Evolutionary conservation across 176 grass and related monocot genomes (phyloP).

Genomic region (Chloris gayana): DNA sequence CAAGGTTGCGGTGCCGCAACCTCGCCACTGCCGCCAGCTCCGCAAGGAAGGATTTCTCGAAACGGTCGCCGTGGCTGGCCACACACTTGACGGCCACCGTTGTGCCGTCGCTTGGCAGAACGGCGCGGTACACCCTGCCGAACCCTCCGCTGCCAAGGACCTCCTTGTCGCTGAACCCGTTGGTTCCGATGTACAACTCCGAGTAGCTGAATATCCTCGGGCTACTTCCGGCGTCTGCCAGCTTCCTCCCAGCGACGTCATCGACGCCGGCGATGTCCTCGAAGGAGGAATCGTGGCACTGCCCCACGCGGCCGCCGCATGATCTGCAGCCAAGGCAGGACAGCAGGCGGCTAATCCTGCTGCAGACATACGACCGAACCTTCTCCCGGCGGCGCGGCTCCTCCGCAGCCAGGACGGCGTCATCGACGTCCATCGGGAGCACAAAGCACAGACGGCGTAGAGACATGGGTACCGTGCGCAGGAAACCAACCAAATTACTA

Average conservation of each 20-base stretch:
- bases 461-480: constrained; percentile 18
- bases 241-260: neutral
- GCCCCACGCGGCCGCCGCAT: neutral
- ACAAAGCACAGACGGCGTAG: constrained; percentile 40
- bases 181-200: constrained; percentile 84
- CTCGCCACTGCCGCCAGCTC: constrained; percentile 80
- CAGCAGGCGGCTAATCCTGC: constrained; percentile 2
- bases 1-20: constrained; percentile 85
- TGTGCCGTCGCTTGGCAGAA: constrained; percentile 81
- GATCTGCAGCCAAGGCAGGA: constrained; percentile 25
- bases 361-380: constrained; percentile 14
- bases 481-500: neutral
- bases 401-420: neutral
- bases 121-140: constrained; percentile 69
- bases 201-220: constrained; percentile 86
- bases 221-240: constrained; percentile 17
- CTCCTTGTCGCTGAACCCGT: constrained; percentile 74
- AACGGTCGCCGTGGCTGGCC: constrained; percentile 56
- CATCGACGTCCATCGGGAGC: constrained; percentile 46
- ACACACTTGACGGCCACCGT: constrained; percentile 88
- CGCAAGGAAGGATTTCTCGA: constrained; percentile 78
- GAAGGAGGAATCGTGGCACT: constrained; percentile 34
- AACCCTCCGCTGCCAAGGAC: constrained; percentile 83
- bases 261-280: constrained; percentile 54
- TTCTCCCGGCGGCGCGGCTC: neutral